Conservation (phyloP, 2,329 filamentous ascomycete genomes). For the Furcasterigmium furcatum region DNA sequence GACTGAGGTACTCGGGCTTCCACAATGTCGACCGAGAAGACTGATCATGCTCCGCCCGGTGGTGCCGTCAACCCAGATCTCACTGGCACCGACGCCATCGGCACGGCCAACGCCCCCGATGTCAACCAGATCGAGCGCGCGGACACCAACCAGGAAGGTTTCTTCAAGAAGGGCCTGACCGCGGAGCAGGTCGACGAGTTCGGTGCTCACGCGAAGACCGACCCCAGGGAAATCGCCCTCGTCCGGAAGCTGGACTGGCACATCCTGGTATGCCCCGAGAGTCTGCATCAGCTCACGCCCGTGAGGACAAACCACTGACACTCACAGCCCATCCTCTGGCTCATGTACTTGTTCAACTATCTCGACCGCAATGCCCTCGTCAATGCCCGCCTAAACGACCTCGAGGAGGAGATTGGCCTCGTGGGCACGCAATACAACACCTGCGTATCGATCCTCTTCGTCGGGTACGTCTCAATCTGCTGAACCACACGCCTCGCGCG, state of each 20-base stretch:
- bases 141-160: not conserved
- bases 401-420: conserved; percentile 48
- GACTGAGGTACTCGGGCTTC: no score
- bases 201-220: conserved; percentile 33
- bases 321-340: conserved; percentile 28
- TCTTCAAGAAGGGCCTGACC: conserved; percentile 7
- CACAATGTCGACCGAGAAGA: no score
- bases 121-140: not conserved
- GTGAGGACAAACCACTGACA: not conserved
- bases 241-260: conserved; percentile 32
- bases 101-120: not conserved
- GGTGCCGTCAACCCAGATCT: no score
- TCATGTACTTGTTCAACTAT: conserved; percentile 22
- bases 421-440: conserved; percentile 31
- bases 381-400: conserved; percentile 48
- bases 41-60: no score
- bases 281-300: conserved; percentile 10
- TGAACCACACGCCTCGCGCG: not conserved
- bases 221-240: conserved; percentile 32
- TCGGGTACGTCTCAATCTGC: conserved; percentile 12
- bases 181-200: conserved; percentile 26
- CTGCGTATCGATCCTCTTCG: conserved; percentile 27
- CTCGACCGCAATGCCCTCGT: conserved; percentile 54
- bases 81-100: not conserved
- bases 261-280: conserved; percentile 29